These are phyloP conservation scores for Lactarius quietus DNA, from an alignment of 768 basidiomycete species.

Conservation along the genomic window DNA sequence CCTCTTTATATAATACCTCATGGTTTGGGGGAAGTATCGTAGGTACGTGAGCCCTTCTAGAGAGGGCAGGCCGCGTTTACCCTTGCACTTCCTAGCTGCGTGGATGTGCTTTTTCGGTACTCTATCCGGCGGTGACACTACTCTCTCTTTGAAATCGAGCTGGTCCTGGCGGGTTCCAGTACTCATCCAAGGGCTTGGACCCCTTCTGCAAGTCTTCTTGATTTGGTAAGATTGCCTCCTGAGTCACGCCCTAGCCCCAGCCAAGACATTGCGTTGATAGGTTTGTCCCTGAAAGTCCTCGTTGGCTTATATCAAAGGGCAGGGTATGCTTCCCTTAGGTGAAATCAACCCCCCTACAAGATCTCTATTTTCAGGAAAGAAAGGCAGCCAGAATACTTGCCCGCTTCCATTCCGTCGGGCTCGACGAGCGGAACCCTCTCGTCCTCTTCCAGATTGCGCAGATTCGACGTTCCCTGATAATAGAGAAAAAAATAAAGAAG, in stretches of 20 bases:
- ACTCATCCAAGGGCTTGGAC: slow-evolving; percentile 56
- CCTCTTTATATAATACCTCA: slow-evolving; percentile 62
- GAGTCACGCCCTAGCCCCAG: not conserved
- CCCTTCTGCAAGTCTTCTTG: slow-evolving; percentile 50
- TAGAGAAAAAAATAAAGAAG: slow-evolving; percentile 54
- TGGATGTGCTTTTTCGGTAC: slow-evolving; percentile 42
- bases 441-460: slow-evolving; percentile 53
- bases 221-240: slow-evolving; percentile 42
- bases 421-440: slow-evolving; percentile 57
- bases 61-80: slow-evolving; percentile 22
- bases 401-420: slow-evolving; percentile 67
- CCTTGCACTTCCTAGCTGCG: slow-evolving; percentile 32
- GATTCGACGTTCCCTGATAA: slow-evolving; percentile 62
- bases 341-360: not conserved
- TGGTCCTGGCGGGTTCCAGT: slow-evolving; percentile 70
- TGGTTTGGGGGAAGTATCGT: slow-evolving; percentile 76
- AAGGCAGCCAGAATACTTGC: slow-evolving; percentile 59
- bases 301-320: slow-evolving; percentile 62
- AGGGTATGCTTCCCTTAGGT: slow-evolving; percentile 36
- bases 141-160: slow-evolving; percentile 30
- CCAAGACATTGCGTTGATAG: slow-evolving; percentile 30
- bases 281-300: slow-evolving; percentile 67
- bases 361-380: slow-evolving; percentile 40
- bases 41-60: slow-evolving; percentile 37
- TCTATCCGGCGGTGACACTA: slow-evolving; percentile 36